These are phyloP conservation scores for Paramecium sonneborni DNA, from an alignment of 73 alveolate genomes.

Conservation along the genomic window DNA sequence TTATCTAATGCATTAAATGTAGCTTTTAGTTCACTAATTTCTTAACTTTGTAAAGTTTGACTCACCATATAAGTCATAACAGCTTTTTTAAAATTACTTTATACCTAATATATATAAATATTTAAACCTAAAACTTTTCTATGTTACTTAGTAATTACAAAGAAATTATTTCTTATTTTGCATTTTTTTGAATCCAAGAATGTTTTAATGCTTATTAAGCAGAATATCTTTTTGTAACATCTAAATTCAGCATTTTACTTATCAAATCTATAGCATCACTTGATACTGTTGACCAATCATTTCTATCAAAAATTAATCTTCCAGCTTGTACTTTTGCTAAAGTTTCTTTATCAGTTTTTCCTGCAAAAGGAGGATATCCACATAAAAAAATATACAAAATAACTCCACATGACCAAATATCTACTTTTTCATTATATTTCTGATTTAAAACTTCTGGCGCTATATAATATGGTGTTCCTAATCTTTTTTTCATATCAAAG, in stretches of 20 bases:
- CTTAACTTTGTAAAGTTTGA: slow-evolving; percentile 2
- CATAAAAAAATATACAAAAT: slow-evolving; percentile 81
- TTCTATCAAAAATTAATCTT: slow-evolving; percentile 63
- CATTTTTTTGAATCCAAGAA: neutral
- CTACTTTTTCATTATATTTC: slow-evolving; percentile 83
- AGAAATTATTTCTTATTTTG: neutral
- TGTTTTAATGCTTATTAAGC: slow-evolving; percentile 78
- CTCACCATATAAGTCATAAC: slow-evolving; percentile 40
- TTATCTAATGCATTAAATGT: slow-evolving; percentile 61
- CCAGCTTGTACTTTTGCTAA: slow-evolving; percentile 76
- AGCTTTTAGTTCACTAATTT: neutral
- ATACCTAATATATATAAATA: neutral
- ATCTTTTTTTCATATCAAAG: slow-evolving; percentile 70
- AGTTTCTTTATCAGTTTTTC: slow-evolving; percentile 75
- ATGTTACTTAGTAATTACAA: neutral
- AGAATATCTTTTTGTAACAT: slow-evolving; percentile 78
- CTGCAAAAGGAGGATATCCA: slow-evolving; percentile 87
- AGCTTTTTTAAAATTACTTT: slow-evolving; percentile 52
- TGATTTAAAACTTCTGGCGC: slow-evolving; percentile 87
- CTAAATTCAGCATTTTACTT: slow-evolving; percentile 74
- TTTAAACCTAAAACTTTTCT: neutral
- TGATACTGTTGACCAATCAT: slow-evolving; percentile 73
- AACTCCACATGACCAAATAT: slow-evolving; percentile 93
- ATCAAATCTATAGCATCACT: slow-evolving; percentile 76
- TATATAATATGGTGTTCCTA: slow-evolving; percentile 88